Percentiles rank a stretch among this genome's conserved stretches.
Evolutionary conservation across 805 yeast species (phyloP).

Genomic region (Kodamaea kaohsiungensis): DNA sequence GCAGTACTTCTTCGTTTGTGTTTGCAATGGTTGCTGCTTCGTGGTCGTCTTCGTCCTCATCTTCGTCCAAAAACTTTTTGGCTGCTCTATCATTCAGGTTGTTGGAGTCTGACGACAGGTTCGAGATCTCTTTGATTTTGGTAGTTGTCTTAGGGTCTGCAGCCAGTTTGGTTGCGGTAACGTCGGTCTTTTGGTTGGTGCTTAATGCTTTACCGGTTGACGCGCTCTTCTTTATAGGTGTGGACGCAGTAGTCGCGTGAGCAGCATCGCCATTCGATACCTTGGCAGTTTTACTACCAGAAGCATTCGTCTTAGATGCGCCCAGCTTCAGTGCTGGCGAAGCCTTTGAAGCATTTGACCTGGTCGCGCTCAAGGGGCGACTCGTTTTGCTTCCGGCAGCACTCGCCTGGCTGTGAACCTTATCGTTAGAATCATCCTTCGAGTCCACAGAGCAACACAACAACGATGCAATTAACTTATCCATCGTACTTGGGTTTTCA

Average conservation of each 20-base stretch:
- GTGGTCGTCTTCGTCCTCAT: constrained; percentile 14
- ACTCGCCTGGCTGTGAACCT: constrained; percentile 19
- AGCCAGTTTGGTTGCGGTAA: neutral
- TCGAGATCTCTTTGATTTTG: constrained; percentile 4
- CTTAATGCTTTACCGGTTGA: neutral
- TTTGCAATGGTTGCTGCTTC: constrained; percentile 43
- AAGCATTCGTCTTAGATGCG: neutral
- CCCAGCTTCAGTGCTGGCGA: neutral
- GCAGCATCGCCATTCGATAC: neutral
- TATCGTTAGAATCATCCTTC: constrained; percentile 33
- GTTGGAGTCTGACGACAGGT: constrained; percentile 10
- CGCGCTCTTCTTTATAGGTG: constrained; percentile 1
- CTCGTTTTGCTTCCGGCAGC: neutral
- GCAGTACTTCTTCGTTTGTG: constrained; percentile 22
- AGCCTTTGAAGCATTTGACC: constrained; percentile 1
- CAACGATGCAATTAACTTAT: constrained; percentile 27
- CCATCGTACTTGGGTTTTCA: neutral
- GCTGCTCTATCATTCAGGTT: constrained; percentile 11
- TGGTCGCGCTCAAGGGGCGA: constrained; percentile 1
- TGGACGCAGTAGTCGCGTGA: neutral
- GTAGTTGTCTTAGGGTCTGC: constrained; percentile 3
- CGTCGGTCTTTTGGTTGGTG: constrained; percentile 1
- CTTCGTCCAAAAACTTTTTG: constrained; percentile 36
- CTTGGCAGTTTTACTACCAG: neutral
- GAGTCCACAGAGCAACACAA: constrained; percentile 42